phyloP scores from a whole-genome alignment of 495 filamentous ascomycete genomes.

The Annulohypoxylon stygium region DNA sequence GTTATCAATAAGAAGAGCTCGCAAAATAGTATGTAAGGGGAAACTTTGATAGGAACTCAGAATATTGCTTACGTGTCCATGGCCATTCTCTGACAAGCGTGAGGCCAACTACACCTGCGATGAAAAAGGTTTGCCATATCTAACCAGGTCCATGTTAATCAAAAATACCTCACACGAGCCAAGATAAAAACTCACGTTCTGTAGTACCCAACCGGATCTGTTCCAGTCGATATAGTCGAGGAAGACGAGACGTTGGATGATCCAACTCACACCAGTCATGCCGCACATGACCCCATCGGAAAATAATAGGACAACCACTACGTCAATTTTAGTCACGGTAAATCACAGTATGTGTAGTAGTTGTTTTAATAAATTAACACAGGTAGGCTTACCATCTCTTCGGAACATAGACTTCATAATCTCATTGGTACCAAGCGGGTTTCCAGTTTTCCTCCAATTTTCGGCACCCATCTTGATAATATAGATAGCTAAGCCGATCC shows the following conservation, averaged over 20 bases:
- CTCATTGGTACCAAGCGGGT: constrained; percentile 73
- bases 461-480: constrained; percentile 72
- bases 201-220: constrained; percentile 73
- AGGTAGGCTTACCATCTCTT: constrained; percentile 59
- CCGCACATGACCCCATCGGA: constrained; percentile 77
- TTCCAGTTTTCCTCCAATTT: constrained; percentile 73
- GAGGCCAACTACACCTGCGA: constrained; percentile 69
- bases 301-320: constrained; percentile 70
- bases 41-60: constrained; percentile 61
- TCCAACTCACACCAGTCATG: constrained; percentile 67
- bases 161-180: no score
- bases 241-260: constrained; percentile 69
- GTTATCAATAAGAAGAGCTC: background rate
- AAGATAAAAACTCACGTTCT: constrained; percentile 61
- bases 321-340: constrained; percentile 9
- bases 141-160: constrained; percentile 13
- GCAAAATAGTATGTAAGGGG: constrained; percentile 47
- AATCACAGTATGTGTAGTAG: background rate
- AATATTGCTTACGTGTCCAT: constrained; percentile 70
- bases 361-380: background rate
- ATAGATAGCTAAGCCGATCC: constrained; percentile 73
- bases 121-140: constrained; percentile 74
- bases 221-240: constrained; percentile 73
- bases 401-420: constrained; percentile 76
- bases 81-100: constrained; percentile 77